Evolutionary conservation across 352 stramenopile species (phyloP).

Genomic region (Pythium sukuiense): DNA sequence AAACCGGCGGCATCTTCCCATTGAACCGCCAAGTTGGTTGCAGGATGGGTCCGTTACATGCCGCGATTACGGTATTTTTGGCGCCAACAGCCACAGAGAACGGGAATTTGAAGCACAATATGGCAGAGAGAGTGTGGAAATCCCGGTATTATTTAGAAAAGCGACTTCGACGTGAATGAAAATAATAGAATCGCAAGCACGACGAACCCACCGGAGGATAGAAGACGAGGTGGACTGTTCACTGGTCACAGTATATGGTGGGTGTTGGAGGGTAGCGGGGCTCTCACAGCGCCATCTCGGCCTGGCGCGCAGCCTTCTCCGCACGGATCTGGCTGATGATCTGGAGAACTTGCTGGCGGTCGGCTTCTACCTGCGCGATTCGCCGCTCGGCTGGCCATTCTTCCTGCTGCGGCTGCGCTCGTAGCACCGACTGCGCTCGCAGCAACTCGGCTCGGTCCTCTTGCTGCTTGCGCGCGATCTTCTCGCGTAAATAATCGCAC

Average conservation of each 20-base stretch:
- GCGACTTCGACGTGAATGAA: background rate
- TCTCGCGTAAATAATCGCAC: slow-evolving; percentile 85
- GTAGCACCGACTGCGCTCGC: slow-evolving; percentile 48
- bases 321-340: slow-evolving; percentile 77
- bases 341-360: slow-evolving; percentile 73
- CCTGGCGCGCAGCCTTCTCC: slow-evolving; percentile 45
- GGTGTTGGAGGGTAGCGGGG: background rate
- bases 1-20: slow-evolving; percentile 1
- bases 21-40: slow-evolving; percentile 1
- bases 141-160: slow-evolving; percentile 1
- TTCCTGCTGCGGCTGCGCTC: slow-evolving; percentile 28
- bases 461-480: slow-evolving; percentile 78
- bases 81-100: background rate
- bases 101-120: background rate
- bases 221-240: background rate
- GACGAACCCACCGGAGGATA: background rate
- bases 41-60: background rate
- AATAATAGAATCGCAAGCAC: background rate
- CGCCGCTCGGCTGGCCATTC: slow-evolving; percentile 80
- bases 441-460: slow-evolving; percentile 58
- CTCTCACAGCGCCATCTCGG: slow-evolving; percentile 21
- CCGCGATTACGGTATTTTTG: slow-evolving; percentile 1
- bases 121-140: background rate
- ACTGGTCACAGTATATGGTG: background rate
- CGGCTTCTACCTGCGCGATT: slow-evolving; percentile 77